Evolutionary conservation across 2,329 filamentous ascomycete genomes (phyloP).

Genomic region (Claviceps sp.): DNA sequence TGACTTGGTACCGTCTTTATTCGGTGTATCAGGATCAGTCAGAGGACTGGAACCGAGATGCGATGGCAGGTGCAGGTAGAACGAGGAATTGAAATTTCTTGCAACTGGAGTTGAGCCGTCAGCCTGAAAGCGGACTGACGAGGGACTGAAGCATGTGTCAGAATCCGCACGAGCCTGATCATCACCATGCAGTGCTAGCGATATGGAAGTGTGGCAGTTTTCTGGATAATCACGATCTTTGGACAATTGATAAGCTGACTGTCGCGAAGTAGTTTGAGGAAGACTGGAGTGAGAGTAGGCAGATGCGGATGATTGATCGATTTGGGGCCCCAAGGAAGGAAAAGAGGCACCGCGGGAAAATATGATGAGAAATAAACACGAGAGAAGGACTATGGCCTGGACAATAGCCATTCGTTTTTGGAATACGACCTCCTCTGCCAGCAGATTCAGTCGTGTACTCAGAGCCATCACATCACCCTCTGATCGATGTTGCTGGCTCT

Average conservation of each 20-base stretch:
- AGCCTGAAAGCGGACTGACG: neutral
- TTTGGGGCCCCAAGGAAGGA: slow-evolving; percentile 17
- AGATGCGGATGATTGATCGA: slow-evolving; percentile 14
- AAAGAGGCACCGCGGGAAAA: slow-evolving; percentile 48
- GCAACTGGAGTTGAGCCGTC: slow-evolving; percentile 1
- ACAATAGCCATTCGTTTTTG: slow-evolving; percentile 89
- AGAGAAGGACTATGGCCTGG: slow-evolving; percentile 74
- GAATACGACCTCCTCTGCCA: slow-evolving; percentile 84
- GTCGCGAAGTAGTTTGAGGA: slow-evolving; percentile 6
- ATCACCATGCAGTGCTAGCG: neutral
- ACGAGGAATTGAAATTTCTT: slow-evolving; percentile 6
- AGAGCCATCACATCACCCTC: slow-evolving; percentile 74
- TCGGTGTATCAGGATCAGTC: slow-evolving; percentile 7
- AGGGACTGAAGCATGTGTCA: neutral
- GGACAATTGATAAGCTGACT: slow-evolving; percentile 2
- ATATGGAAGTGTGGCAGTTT: neutral
- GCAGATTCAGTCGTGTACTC: slow-evolving; percentile 63
- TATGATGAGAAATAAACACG: slow-evolving; percentile 77
- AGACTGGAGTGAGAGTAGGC: slow-evolving; percentile 12
- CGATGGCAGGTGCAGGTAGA: slow-evolving; percentile 15
- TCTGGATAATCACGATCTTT: neutral
- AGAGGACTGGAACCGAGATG: slow-evolving; percentile 13
- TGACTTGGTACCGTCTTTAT: slow-evolving; percentile 1
- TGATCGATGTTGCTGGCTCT: slow-evolving; percentile 74
- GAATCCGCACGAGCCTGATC: neutral